phyloP scores from a whole-genome alignment of 2,329 filamentous ascomycete species.

The Pseudogymnoascus sp. region DNA sequence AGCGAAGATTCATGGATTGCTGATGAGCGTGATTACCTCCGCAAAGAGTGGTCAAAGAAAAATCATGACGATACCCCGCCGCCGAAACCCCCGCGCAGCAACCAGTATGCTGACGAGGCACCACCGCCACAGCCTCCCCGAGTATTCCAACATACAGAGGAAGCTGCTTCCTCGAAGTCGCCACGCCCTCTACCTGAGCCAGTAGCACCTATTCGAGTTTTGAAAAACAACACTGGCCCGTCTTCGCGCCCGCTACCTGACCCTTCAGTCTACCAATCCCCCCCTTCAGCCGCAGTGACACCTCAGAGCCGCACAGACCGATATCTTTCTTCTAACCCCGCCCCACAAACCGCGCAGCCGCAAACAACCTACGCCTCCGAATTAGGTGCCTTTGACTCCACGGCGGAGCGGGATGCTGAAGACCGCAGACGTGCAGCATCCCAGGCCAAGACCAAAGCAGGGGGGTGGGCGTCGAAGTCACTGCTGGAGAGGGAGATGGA shows the following conservation, averaged over 20 bases:
- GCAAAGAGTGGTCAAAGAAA: conserved; percentile 31
- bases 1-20: conserved; percentile 38
- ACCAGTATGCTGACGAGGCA: conserved; percentile 18
- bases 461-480: conserved; percentile 44
- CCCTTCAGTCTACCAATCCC: conserved; percentile 15
- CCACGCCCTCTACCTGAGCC: conserved; percentile 27
- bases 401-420: conserved; percentile 41
- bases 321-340: conserved; percentile 39
- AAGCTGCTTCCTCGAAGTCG: conserved; percentile 18
- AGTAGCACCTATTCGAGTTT: conserved; percentile 20
- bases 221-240: conserved; percentile 24
- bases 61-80: conserved; percentile 16
- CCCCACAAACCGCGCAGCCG: conserved; percentile 29
- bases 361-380: conserved; percentile 33
- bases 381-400: conserved; percentile 31
- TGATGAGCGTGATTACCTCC: conserved; percentile 45
- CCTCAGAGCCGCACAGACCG: conserved; percentile 37
- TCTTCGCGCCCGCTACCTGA: conserved; percentile 32
- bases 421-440: conserved; percentile 38
- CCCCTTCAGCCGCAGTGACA: conserved; percentile 14
- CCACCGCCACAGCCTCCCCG: conserved; percentile 7
- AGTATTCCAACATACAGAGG: not conserved
- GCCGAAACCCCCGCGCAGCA: conserved; percentile 8
- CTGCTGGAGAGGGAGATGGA: conserved; percentile 54
- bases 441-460: conserved; percentile 43